phyloP scores from a whole-genome alignment of 2,329 filamentous ascomycete species.

The Cordyceps pruinosa region DNA sequence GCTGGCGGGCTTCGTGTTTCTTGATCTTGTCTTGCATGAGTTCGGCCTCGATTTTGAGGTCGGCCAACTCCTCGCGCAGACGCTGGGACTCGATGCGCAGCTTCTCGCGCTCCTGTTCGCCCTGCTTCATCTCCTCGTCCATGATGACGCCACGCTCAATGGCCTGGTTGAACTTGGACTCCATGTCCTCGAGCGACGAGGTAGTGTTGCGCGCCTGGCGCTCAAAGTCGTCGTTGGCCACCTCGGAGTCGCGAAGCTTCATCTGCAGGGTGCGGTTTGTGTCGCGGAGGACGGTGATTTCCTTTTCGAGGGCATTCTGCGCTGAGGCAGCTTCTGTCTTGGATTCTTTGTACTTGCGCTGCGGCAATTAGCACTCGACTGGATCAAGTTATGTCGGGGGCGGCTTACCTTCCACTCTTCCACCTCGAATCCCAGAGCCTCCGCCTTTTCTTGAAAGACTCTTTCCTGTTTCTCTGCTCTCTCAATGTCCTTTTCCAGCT shows the following conservation, averaged over 20 bases:
- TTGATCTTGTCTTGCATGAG: conserved; percentile 91
- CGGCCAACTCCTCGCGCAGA: conserved; percentile 81
- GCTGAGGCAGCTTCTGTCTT: conserved; percentile 80
- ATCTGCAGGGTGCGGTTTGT: conserved; percentile 73
- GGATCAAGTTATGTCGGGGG: background rate
- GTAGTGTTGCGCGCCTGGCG: conserved; percentile 92
- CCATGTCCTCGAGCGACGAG: conserved; percentile 91
- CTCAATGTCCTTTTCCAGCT: conserved; percentile 94
- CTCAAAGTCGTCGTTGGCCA: conserved; percentile 97
- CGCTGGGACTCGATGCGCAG: conserved; percentile 88
- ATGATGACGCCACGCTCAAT: conserved; percentile 90
- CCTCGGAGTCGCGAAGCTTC: conserved; percentile 87
- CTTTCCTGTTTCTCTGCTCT: conserved; percentile 90
- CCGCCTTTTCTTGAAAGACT: conserved; percentile 77
- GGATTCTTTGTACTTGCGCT: conserved; percentile 95
- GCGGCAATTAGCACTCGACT: conserved; percentile 15
- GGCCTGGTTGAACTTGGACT: conserved; percentile 91
- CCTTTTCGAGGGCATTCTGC: conserved; percentile 85
- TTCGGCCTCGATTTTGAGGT: conserved; percentile 90
- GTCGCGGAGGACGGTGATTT: conserved; percentile 87
- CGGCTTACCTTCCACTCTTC: conserved; percentile 91
- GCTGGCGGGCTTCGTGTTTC: conserved; percentile 49
- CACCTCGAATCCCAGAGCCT: conserved; percentile 77
- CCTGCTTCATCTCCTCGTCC: conserved; percentile 87
- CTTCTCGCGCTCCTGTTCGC: conserved; percentile 84